phyloP scores from a whole-genome alignment of 2,329 filamentous ascomycete genomes.

The Aspergillus amoenus region DNA sequence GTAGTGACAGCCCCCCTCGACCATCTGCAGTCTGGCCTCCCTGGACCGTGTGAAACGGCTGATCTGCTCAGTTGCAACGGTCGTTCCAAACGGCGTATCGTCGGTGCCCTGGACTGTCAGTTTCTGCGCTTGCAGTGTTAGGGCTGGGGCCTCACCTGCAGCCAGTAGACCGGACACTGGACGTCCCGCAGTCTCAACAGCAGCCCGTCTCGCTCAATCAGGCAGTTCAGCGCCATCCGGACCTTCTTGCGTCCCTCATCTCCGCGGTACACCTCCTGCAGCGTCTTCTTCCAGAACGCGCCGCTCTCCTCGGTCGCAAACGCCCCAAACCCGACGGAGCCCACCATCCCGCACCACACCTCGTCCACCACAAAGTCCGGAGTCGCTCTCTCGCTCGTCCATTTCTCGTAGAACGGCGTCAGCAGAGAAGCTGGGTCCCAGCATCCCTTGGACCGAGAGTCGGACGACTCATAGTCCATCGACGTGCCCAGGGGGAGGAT shows the following conservation, averaged over 20 bases:
- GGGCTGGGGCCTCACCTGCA: constrained; percentile 36
- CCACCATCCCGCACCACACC: constrained; percentile 47
- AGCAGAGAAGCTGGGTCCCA: constrained; percentile 46
- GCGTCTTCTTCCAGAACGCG: constrained; percentile 46
- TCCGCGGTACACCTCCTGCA: constrained; percentile 49
- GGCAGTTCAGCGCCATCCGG: constrained; percentile 52
- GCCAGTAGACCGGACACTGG: constrained; percentile 52
- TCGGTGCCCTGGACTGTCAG: constrained; percentile 16
- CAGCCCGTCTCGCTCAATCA: constrained; percentile 51
- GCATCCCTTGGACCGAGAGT: constrained; percentile 47
- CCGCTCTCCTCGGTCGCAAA: constrained; percentile 36
- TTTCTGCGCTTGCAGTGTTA: neutral
- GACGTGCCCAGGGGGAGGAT: constrained; percentile 55
- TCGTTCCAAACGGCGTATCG: constrained; percentile 16
- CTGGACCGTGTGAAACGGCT: constrained; percentile 46
- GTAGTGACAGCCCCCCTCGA: constrained; percentile 53
- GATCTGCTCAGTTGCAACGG: constrained; percentile 43
- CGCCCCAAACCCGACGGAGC: constrained; percentile 49
- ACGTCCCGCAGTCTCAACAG: constrained; percentile 48
- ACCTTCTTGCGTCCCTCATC: constrained; percentile 50
- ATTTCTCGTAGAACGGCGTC: constrained; percentile 38
- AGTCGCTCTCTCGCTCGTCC: constrained; percentile 40
- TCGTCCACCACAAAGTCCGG: constrained; percentile 45
- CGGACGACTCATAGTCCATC: constrained; percentile 50
- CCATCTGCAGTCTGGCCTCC: constrained; percentile 43